Percentiles rank a stretch among this genome's conserved stretches.
Conservation (phyloP, 495 filamentous ascomycete genomes). For the Aspergillus egyptiacus region DNA sequence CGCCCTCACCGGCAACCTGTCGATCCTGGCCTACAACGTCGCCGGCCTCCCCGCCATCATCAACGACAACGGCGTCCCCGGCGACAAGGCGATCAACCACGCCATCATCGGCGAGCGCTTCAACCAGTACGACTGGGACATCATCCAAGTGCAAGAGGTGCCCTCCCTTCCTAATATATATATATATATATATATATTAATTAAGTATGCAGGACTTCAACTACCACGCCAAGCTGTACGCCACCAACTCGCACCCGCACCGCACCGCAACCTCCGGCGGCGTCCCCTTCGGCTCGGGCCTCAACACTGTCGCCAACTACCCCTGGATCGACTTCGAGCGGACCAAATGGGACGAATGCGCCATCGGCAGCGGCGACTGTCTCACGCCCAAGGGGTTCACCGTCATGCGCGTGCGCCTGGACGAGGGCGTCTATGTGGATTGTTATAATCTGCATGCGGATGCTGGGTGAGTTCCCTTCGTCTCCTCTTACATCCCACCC, state of each 20-base stretch:
- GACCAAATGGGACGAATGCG: conserved; percentile 53
- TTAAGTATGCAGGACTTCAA: conserved; percentile 61
- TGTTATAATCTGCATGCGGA: conserved; percentile 60
- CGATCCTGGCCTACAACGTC: conserved; percentile 53
- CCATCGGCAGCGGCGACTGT: conserved; percentile 52
- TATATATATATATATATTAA: too few relatives aligned
- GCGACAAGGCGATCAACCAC: conserved; percentile 48
- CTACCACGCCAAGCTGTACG: conserved; percentile 55
- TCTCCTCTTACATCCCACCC: not conserved
- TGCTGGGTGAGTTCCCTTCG: conserved; percentile 37
- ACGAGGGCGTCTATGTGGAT: conserved; percentile 47
- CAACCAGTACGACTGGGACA: conserved; percentile 45
- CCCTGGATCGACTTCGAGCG: conserved; percentile 50
- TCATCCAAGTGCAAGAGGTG: conserved; percentile 58
- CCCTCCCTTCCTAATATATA: too few relatives aligned
- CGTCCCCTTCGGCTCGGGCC: conserved; percentile 52
- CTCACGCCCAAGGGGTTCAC: conserved; percentile 62
- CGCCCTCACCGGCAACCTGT: conserved; percentile 32
- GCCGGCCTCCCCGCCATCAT: conserved; percentile 52
- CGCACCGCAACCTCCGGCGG: conserved; percentile 56
- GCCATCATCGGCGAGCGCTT: conserved; percentile 44
- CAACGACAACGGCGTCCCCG: conserved; percentile 47
- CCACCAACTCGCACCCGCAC: conserved; percentile 48
- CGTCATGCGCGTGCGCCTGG: conserved; percentile 48
- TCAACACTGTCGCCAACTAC: conserved; percentile 55